Base-by-base conservation (phyloP, 768 basidiomycete species). In the Pleurotus salmoneostramineus region DNA sequence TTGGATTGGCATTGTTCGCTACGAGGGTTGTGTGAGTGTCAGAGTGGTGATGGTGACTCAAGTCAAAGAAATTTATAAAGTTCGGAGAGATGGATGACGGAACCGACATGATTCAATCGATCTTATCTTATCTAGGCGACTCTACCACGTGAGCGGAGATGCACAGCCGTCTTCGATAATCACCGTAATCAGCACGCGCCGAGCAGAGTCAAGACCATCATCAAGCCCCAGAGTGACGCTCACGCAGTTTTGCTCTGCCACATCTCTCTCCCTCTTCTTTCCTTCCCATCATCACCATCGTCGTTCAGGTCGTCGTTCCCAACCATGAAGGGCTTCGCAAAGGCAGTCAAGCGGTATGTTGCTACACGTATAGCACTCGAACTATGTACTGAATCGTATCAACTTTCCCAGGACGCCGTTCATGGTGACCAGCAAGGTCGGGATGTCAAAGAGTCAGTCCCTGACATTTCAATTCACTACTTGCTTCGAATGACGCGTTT, bases 361-460 rank as follows among this genome's bases (percentile, higher is more conserved):
- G 52, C 42, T 31, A 48, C 42, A 50, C 59, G 12, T 15, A 14
- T 10, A 27, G 15, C 2, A 15, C 45, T 7, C 40, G 17, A 12
- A 36, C 5, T 2, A 33, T 36, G 48, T 37, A 31, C 21, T 15
- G 6, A 36, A 56, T 51, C 44, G 64, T 15, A 49, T 49, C 40
- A 12, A 40, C 51, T n/a, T 21, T 33, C 34, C 43, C 68, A 93
- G 95, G 67, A 95, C 95, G 56, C 97, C 97, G 66, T 93, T 95
- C 74, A 74, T 92, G 67, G 77, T 99, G 69, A 92, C 89, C 58
- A 82, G 83, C 66, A 91, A 87, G 77, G 87, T 90, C 65, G 97
- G 97, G 33, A 88, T 94, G 84, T 72, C 94, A 36, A 96, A 96
- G 82, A 95, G 96, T 96, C 68, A 76, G 84, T 61, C 48, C 32